Evolutionary conservation across 495 filamentous ascomycete genomes (phyloP), one percentile per base, ranked within the genome.

Genomic region (Xanthoparmelia taractica): DNA sequence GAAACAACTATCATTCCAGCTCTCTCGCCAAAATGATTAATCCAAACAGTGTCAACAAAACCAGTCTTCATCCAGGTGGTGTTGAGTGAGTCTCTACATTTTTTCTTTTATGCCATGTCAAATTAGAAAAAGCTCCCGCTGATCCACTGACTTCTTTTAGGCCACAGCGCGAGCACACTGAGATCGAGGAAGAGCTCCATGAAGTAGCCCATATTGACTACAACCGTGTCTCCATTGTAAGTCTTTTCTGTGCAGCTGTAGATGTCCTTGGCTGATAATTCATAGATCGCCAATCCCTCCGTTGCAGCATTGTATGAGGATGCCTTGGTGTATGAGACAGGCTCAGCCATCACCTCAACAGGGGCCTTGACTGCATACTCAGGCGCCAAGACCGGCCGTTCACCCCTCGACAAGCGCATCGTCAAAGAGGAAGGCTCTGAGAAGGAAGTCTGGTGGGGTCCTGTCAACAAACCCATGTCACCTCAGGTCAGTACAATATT

Each of bases 181-280:
- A 97, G 75, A 84, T 97, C 60, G 92, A 97, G 78, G 92, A 97
- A 80, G 91, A 96, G 75, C 87, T 98, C 48, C 93, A 97, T 75
- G 91, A 97, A 78, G 92, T 90, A 75, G 95, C 94, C 69, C 92
- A 97, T 82, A 97, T 98, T 78, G 94, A 98, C 85, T 98, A 97
- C 74, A 90, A 97, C 77, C 88, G 95, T 69, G 94, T 98, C 69
- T 89, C 95, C 63, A 98, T 98, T 81, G 92, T 96, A 80, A 72
- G 87, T 67, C 45, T 12, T 57, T 20, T 59, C 54, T 33, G 52
- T 36, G 33, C n/a, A 13, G 33, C 27, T 15, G 20, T 58, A 40
- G 34, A 38, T 1, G 8, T 45, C 27, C 57, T 20, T 8, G 58
- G 48, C 47, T 64, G 37, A 61, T n/a, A 45, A 40, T 70, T 58